Conservation (phyloP, 768 basidiomycete species). For the Hypsizygus marmoreus region DNA sequence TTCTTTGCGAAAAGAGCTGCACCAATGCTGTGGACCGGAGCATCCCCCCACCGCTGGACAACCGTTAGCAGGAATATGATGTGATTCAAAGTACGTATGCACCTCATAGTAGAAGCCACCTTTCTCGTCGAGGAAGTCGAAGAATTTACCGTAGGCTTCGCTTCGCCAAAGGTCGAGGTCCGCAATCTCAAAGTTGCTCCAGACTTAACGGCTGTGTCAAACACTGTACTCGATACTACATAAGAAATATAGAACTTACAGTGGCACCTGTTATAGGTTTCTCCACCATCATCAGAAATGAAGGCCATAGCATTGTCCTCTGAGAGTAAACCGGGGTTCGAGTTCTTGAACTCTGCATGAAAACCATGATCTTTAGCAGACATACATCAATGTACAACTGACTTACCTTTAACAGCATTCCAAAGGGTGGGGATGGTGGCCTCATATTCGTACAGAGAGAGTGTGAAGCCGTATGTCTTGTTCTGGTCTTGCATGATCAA, state of each 20-base stretch:
- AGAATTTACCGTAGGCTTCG: constrained; percentile 81
- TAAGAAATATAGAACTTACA: constrained; percentile 41
- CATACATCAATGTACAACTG: neutral
- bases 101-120: constrained; percentile 94
- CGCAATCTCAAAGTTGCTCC: constrained; percentile 94
- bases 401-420: constrained; percentile 68
- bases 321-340: constrained; percentile 61
- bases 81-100: constrained; percentile 1
- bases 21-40: constrained; percentile 86
- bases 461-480: constrained; percentile 86
- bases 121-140: constrained; percentile 73
- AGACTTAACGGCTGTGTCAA: constrained; percentile 50
- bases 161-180: constrained; percentile 83
- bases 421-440: constrained; percentile 88
- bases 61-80: constrained; percentile 3
- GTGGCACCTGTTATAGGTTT: constrained; percentile 76
- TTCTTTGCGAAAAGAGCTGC: constrained; percentile 87
- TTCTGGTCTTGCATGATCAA: constrained; percentile 82
- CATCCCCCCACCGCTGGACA: constrained; percentile 87
- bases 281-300: constrained; percentile 75
- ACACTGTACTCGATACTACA: constrained; percentile 1
- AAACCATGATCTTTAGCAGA: no score
- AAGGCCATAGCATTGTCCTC: constrained; percentile 79
- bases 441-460: constrained; percentile 81
- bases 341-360: constrained; percentile 68